Evolutionary conservation across 345 rosid genomes (phyloP), one percentile per base, ranked within the genome.

Genomic region (Clausena lansium): DNA sequence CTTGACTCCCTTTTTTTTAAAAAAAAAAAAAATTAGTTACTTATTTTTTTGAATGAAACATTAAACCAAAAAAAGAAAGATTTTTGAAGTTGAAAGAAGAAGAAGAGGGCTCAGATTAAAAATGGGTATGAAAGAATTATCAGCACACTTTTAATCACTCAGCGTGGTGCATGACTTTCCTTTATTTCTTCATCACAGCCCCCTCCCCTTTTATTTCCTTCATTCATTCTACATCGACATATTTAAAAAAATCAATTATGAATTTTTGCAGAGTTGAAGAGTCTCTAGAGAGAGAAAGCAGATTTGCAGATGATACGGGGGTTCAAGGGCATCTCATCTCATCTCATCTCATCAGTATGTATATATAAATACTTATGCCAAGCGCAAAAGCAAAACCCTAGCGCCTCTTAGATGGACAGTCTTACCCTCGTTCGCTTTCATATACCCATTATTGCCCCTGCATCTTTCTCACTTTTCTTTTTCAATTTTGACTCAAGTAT

Each of bases 151-250:
- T 15, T 25, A 38, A 3, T 69, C 45, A 62, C n/a, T 89, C 86
- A 89, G 92, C 71, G 92, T 87, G 90, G 92, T 89, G 92, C 92
- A 89, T 89, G 88, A 85, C 90, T 70, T 70, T 79, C 88, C 88
- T 87, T 83, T 69, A 14, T 41, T 64, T 70, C 61, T 80, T 88
- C 91, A 75, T 86, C 88, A 86, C 82, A 24, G 88, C 88, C 81
- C 81, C 17, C 32, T 2, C 2, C 20, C 24, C 52, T n/a, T n/a
- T 24, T 7, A 58, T 58, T 58, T 22, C 13, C 9, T n/a, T n/a
- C 27, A 58, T 24, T 58, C 27, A 1, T 45, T 13, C 50, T 45
- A 13, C 50, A 45, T 45, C 50, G 11, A 45, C 50, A 45, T 45
- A 45, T 45, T 45, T 13, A 13, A 11, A 45, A 45, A 45, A 1